Evolutionary conservation across 2,329 filamentous ascomycete genomes (phyloP).

Genomic region (Talaromyces sp.): DNA sequence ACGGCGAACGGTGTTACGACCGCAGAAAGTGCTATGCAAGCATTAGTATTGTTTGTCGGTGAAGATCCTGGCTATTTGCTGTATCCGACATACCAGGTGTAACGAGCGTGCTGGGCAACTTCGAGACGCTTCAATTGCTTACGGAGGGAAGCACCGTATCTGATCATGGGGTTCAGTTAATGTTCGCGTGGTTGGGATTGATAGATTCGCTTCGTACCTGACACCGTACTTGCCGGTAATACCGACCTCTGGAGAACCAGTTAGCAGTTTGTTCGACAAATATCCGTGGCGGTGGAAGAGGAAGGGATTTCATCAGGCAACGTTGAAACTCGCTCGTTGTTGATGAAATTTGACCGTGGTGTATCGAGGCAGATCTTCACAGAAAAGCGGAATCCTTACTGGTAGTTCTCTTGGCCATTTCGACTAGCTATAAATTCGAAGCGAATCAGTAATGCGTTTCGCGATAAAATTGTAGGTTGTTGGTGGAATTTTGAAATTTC

Average conservation of each 20-base stretch:
- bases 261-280: slow-evolving; percentile 14
- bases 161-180: slow-evolving; percentile 32
- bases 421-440: slow-evolving; percentile 5
- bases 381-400: slow-evolving; percentile 13
- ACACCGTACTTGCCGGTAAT: slow-evolving; percentile 99
- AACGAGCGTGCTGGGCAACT: slow-evolving; percentile 96
- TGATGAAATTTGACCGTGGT: background rate
- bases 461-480: background rate
- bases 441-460: slow-evolving; percentile 9
- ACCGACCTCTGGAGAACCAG: slow-evolving; percentile 65
- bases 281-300: background rate
- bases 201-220: slow-evolving; percentile 59
- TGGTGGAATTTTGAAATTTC: background rate
- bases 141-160: slow-evolving; percentile 98
- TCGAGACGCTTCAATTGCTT: slow-evolving; percentile 99
- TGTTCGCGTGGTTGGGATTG: slow-evolving; percentile 10
- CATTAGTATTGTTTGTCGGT: background rate
- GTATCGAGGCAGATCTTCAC: background rate
- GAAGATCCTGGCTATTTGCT: background rate
- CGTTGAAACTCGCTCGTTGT: background rate
- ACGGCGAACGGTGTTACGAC: slow-evolving; percentile 90
- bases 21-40: slow-evolving; percentile 76
- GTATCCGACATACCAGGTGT: slow-evolving; percentile 53
- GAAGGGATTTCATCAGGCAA: background rate
- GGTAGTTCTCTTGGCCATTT: slow-evolving; percentile 17